Evolutionary conservation across 2,329 filamentous ascomycete genomes (phyloP).

Genomic region (Plectosphaerella plurivora): DNA sequence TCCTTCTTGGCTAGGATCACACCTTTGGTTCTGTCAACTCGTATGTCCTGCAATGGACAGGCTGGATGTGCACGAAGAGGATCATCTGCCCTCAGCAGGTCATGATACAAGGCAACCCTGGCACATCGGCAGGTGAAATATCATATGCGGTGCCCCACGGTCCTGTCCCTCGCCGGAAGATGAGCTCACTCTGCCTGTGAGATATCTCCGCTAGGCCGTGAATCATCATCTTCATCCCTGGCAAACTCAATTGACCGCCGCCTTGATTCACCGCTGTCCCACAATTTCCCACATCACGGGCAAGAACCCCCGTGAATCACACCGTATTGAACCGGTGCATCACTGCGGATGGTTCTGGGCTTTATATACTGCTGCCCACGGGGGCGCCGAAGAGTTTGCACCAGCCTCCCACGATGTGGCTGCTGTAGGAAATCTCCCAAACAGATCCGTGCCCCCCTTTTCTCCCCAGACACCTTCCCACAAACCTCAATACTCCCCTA

Average conservation of each 20-base stretch:
- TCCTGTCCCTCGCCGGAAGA: too few species aligned
- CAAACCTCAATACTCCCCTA: background rate
- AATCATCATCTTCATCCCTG: too few species aligned
- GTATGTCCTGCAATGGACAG: background rate
- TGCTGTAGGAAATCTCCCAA: conserved; percentile 7
- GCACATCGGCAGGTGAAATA: background rate
- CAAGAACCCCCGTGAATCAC: too few species aligned
- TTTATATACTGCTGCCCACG: background rate
- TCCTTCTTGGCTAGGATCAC: background rate
- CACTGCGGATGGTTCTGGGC: background rate
- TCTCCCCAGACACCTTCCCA: background rate
- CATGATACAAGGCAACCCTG: background rate
- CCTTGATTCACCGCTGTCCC: background rate
- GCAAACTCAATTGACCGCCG: too few species aligned
- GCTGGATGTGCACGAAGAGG: background rate
- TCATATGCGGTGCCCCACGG: background rate
- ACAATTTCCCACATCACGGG: background rate
- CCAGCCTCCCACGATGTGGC: conserved; percentile 5
- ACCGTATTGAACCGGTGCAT: too few species aligned
- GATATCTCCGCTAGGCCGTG: too few species aligned
- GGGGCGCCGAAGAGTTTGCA: background rate
- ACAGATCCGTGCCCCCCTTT: background rate
- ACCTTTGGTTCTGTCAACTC: background rate
- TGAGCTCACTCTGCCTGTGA: too few species aligned
- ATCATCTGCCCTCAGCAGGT: background rate